These are phyloP conservation scores for Eucalyptus caleyi DNA, from an alignment of 345 rosid species.

Conservation along the genomic window DNA sequence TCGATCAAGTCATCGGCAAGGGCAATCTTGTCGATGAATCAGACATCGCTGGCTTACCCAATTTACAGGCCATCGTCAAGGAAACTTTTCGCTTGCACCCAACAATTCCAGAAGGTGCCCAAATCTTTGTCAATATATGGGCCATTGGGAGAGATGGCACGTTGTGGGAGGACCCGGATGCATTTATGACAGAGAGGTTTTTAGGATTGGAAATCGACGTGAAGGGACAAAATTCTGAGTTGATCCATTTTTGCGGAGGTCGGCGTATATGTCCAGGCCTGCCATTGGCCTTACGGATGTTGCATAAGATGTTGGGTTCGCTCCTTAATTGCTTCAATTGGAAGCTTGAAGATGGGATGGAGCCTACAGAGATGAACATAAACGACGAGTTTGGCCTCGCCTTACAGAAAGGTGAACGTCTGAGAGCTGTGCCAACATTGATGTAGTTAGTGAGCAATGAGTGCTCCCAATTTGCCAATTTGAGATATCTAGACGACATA, in stretches of 20 bases:
- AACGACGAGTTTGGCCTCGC: constrained; percentile 1
- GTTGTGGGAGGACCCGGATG: constrained; percentile 6
- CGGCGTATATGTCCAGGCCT: constrained; percentile 28
- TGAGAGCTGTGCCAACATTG: background rate
- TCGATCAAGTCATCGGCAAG: constrained; percentile 7
- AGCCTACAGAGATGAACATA: background rate
- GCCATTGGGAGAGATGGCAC: constrained; percentile 22
- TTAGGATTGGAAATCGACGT: constrained; percentile 1
- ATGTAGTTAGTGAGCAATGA: background rate
- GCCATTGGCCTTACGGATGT: constrained; percentile 15
- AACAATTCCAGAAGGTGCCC: background rate
- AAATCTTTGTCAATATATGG: constrained; percentile 17
- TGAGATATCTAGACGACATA: background rate
- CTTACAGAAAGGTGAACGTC: constrained; percentile 7
- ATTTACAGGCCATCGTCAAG: constrained; percentile 9
- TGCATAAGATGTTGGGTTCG: constrained; percentile 25
- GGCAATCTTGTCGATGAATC: constrained; percentile 11
- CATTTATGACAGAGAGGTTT: constrained; percentile 20
- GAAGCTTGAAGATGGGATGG: constrained; percentile 2
- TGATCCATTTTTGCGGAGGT: constrained; percentile 14
- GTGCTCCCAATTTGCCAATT: background rate
- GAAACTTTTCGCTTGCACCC: constrained; percentile 36
- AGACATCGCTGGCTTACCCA: background rate
- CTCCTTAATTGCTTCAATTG: constrained; percentile 9
- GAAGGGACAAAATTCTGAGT: constrained; percentile 3